Evolutionary conservation across 2,329 filamentous ascomycete species (phyloP).

Genomic region (Xylariaceae sp.): DNA sequence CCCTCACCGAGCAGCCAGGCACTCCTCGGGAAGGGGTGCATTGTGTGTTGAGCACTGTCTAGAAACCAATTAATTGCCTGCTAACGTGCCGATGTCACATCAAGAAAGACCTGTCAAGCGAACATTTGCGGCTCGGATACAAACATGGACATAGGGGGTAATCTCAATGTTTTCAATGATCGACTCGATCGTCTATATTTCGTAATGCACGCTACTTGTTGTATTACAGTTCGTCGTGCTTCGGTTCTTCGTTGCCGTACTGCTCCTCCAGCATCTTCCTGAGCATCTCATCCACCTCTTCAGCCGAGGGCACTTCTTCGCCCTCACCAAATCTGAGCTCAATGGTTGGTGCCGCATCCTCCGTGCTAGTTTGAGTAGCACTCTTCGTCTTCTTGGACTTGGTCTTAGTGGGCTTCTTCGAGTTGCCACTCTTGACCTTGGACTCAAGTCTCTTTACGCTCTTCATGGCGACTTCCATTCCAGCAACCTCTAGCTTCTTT

Average conservation of each 20-base stretch:
- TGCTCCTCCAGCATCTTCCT: slow-evolving; percentile 37
- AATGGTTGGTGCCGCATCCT: slow-evolving; percentile 35
- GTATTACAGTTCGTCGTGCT: slow-evolving; percentile 30
- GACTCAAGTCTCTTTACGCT: slow-evolving; percentile 54
- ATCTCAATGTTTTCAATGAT: slow-evolving; percentile 23
- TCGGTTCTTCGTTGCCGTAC: slow-evolving; percentile 25
- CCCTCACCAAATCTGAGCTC: slow-evolving; percentile 38
- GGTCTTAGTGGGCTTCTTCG: slow-evolving; percentile 40
- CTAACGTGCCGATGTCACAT: background rate
- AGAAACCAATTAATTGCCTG: background rate
- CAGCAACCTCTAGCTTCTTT: slow-evolving; percentile 64
- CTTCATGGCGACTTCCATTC: slow-evolving; percentile 66
- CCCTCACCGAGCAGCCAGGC: background rate
- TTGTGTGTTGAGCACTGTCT: background rate
- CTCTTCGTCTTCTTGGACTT: slow-evolving; percentile 36
- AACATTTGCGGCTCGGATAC: background rate
- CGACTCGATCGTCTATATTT: slow-evolving; percentile 18
- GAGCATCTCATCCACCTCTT: slow-evolving; percentile 52
- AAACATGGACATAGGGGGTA: slow-evolving; percentile 1
- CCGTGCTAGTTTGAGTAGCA: slow-evolving; percentile 34
- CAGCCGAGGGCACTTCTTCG: slow-evolving; percentile 41
- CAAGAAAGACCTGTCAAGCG: background rate
- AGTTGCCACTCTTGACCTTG: slow-evolving; percentile 37
- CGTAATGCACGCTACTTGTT: slow-evolving; percentile 16
- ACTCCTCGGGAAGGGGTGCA: too few species aligned